Base-by-base conservation (phyloP, 1,284 basidiomycete genomes). In the Fistulinella staudtii region DNA sequence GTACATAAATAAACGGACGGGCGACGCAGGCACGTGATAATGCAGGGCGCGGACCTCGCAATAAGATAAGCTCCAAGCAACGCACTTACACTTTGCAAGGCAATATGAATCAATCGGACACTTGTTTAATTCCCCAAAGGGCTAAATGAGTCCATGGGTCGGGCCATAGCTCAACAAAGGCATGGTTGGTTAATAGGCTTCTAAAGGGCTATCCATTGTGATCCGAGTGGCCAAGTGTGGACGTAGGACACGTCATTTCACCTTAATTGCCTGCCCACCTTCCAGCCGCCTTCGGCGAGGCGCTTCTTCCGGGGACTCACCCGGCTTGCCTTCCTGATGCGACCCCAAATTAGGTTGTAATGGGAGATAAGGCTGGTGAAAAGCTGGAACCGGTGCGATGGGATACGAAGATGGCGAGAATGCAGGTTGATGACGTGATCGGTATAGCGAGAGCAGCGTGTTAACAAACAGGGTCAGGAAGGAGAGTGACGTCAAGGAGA, bases 401-500 rank as follows among this genome's bases (percentile, higher is more conserved):
- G 74, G 65, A 57, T 73, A 77, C 36, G 73, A 58, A 41, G 68
- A 61, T 49, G 67, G 57, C 55, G 55, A 64, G 53, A 53, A 59
- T 49, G 61, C 57, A 51, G 72, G 69, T 34, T 73, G 72, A 53
- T 77, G 74, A 54, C 77, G 75, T 40, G 84, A 71, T 40, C 86
- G 82, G 63, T 86, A 89, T 34, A 88, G 72, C 34, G 81, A 88
- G 40, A 92, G 73, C 29, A 92, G 71, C 7, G 87, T 75, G 68
- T 93, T 93, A 65, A 92, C 80, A 66, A 93, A 85, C 29, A 89
- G 69, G 22, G 89, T 88, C 51, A 92, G 61, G 66, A 91, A 90
- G 14, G 83, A 75, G 40, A 93, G 68, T 24, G 89, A 90, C 49
- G 82, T 80, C 57, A 93, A 64, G 11, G 85, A 82, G 69, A 93